Conservation (phyloP, 441 rosid species). For the Populus hybrid region DNA sequence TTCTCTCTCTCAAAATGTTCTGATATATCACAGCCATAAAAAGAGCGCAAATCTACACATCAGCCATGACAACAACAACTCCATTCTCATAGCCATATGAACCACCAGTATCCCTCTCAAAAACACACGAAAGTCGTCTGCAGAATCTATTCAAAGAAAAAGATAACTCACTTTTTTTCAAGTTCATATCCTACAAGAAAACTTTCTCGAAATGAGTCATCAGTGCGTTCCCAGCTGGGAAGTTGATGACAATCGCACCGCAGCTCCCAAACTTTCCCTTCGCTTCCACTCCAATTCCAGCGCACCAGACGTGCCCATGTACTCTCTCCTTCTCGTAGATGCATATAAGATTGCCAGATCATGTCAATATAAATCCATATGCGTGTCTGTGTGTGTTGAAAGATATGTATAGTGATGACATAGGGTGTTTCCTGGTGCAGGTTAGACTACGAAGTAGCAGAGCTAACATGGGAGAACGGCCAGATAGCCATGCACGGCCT, state of each 20-base stretch:
- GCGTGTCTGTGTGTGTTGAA: not conserved
- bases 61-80: not conserved
- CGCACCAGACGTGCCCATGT: slow-evolving; percentile 48
- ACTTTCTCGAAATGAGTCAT: slow-evolving; percentile 49
- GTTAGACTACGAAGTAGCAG: slow-evolving; percentile 73
- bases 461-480: slow-evolving; percentile 94
- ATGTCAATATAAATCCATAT: not conserved
- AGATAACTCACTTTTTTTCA: not conserved
- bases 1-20: not conserved
- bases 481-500: slow-evolving; percentile 76
- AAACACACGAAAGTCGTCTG: not conserved
- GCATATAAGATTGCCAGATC: not conserved
- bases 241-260: slow-evolving; percentile 41
- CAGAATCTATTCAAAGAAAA: not conserved
- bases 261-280: slow-evolving; percentile 27
- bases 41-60: not conserved
- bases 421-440: slow-evolving; percentile 30
- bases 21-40: not conserved
- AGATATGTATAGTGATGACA: not conserved
- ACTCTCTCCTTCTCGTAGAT: not conserved
- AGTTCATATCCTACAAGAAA: not conserved
- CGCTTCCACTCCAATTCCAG: slow-evolving; percentile 38
- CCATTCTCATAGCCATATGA: not conserved
- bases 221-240: slow-evolving; percentile 86
- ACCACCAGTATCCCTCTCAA: not conserved